Evolutionary conservation across 192 early-diverging fungal genomes (phyloP), one percentile per base, ranked within the genome.

Genomic region (Entrophospora sp.): DNA sequence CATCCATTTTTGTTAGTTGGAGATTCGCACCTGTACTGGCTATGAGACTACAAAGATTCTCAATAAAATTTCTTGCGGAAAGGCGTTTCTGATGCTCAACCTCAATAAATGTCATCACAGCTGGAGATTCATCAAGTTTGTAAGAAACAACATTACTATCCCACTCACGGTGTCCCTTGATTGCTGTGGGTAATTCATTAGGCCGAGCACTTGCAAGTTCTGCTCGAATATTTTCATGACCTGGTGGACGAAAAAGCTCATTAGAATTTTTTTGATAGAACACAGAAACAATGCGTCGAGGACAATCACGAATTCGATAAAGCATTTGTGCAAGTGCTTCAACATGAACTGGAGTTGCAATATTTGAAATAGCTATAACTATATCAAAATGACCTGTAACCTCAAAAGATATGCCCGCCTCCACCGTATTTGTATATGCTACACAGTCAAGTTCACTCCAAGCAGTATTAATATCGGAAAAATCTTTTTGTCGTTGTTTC

Each of bases 31-130:
- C 34, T 36, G 34, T 57, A 57, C 55, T 57, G 18, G 35, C 34
- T 37, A 57, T 57, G 20, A 57, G 55, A 57, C 55, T 57, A 20
- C 55, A 37, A 8, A 24, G 18, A 9, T 22, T 57, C 34, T 57
- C 52, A 55, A 55, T 55, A n/a, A n/a, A n/a, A n/a, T n/a, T n/a
- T n/a, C n/a, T n/a, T 53, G 51, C 51, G 16, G 27, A 53, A 32
- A 58, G 36, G 24, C n/a, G 36, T 58, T 58, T 58, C 20, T 38
- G 18, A 58, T 58, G 36, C 22, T 58, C 56, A 58, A 58, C 56
- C 20, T 40, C 24, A 22, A 58, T 36, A 37, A 38, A 58, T 40
- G 36, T 25, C 40, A 58, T 58, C 24, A 58, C 6, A 22, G 56
- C 56, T 4, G 36, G 56, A 10, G 56, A 58, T 1, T 58, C 6